Evolutionary conservation across 208 protist genomes (phyloP).

Genomic region (Porcisia deanei): DNA sequence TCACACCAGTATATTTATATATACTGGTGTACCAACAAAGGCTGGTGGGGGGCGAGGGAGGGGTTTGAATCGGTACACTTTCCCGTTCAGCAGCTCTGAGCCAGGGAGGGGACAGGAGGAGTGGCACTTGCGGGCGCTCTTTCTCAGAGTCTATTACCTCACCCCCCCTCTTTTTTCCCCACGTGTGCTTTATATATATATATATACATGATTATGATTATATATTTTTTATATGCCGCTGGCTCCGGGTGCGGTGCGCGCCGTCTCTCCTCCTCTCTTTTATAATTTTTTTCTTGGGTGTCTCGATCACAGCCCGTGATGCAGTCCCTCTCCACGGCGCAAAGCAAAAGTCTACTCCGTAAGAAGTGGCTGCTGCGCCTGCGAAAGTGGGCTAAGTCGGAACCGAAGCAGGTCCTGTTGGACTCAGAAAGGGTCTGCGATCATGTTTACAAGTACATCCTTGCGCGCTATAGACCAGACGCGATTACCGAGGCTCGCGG

Average conservation of each 20-base stretch:
- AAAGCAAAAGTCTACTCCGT: slow-evolving; percentile 40
- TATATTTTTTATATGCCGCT: neutral
- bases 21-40: too few relatives aligned
- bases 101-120: too few relatives aligned
- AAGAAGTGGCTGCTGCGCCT: slow-evolving; percentile 40
- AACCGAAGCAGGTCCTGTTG: slow-evolving; percentile 26
- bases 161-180: neutral
- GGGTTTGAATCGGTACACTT: neutral
- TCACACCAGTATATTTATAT: too few relatives aligned
- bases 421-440: slow-evolving; percentile 50
- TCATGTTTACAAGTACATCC: slow-evolving; percentile 44
- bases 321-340: slow-evolving; percentile 6
- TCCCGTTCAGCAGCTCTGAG: too few relatives aligned
- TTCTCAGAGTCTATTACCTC: neutral
- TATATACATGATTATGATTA: too few relatives aligned
- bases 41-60: neutral
- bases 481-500: neutral
- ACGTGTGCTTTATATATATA: neutral
- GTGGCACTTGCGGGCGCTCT: neutral
- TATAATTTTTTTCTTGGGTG: neutral
- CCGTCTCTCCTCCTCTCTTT: neutral
- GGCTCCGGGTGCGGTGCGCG: neutral
- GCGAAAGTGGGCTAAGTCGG: slow-evolving; percentile 37
- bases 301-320: slow-evolving; percentile 3
- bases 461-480: slow-evolving; percentile 1